Percentiles rank a stretch among this genome's conserved stretches.
phyloP scores from a whole-genome alignment of 495 filamentous ascomycete species.

The Tuber melanosporum region DNA sequence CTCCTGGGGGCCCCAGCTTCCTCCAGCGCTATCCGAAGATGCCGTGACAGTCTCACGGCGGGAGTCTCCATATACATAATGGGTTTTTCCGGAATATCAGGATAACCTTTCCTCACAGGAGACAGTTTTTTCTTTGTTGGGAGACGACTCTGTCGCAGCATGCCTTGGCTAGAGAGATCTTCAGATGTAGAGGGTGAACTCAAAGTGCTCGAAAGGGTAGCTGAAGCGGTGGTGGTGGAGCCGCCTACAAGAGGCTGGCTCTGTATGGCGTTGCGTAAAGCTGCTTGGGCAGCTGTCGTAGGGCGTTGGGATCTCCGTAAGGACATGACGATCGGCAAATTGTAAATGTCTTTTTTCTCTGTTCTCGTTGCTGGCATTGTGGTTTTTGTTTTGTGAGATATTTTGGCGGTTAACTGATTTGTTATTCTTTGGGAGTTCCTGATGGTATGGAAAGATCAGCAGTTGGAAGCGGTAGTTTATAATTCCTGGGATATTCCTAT shows the following conservation, averaged over 20 bases:
- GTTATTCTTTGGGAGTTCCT: not conserved
- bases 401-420: not conserved
- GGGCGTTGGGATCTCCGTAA: not conserved
- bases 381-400: not conserved
- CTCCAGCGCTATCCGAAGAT: not conserved
- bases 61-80: not conserved
- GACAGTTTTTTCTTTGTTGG: not conserved
- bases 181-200: not conserved
- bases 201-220: not conserved
- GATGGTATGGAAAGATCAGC: not conserved
- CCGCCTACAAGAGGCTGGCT: not conserved
- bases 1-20: not conserved
- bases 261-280: not conserved
- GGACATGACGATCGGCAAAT: not conserved
- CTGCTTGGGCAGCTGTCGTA: not conserved
- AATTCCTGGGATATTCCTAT: not conserved
- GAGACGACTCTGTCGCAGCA: not conserved
- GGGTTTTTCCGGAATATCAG: too few species aligned
- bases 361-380: not conserved
- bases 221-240: not conserved
- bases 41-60: not conserved
- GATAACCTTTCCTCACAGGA: not conserved
- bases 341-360: not conserved
- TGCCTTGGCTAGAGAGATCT: not conserved
- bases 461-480: not conserved